phyloP scores from a whole-genome alignment of 2,329 filamentous ascomycete genomes.

The Nemania sp. region DNA sequence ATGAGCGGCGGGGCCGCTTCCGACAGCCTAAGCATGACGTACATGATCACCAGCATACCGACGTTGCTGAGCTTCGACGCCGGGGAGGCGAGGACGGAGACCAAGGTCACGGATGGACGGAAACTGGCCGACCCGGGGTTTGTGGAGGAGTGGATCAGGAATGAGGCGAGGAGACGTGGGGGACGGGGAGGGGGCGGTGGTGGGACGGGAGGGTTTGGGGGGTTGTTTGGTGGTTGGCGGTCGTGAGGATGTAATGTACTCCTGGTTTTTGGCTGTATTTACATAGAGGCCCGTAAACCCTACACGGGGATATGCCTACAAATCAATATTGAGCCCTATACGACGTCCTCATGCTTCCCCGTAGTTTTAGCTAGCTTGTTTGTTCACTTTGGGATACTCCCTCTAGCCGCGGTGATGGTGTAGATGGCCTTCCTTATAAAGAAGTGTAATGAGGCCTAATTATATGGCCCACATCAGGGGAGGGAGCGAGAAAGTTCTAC shows the following conservation, averaged over 20 bases:
- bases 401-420: no score
- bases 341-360: no score
- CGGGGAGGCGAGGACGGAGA: conserved; percentile 63
- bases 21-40: conserved; percentile 61
- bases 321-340: no score
- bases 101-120: conserved; percentile 63
- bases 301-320: no score
- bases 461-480: no score
- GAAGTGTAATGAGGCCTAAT: no score
- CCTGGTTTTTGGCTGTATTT: no score
- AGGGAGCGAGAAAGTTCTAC: background rate
- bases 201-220: conserved; percentile 44
- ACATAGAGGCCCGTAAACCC: no score
- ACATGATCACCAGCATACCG: conserved; percentile 70
- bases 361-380: no score
- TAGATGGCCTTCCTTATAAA: no score
- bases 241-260: conserved; percentile 22
- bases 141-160: conserved; percentile 66
- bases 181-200: conserved; percentile 58
- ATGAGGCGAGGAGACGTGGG: conserved; percentile 62
- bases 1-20: conserved; percentile 52
- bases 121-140: conserved; percentile 63
- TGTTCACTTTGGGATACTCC: background rate
- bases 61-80: conserved; percentile 69
- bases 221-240: conserved; percentile 50